Evolutionary conservation across 1,284 basidiomycete genomes (phyloP).

Genomic region (Irpex sp.): DNA sequence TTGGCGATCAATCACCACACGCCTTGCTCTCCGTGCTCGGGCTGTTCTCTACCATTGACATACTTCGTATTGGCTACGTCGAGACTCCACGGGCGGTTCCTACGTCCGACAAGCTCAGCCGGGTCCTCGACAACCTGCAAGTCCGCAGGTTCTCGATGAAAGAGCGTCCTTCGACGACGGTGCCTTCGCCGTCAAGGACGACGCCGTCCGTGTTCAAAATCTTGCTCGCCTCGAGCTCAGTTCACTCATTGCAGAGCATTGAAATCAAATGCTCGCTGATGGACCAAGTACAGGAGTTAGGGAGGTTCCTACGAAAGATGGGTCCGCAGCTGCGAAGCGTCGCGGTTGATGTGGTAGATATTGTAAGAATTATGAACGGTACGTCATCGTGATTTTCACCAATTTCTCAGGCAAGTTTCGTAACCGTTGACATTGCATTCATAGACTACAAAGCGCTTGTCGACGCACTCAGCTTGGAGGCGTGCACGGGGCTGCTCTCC

Average conservation of each 20-base stretch:
- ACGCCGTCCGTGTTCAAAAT: slow-evolving; percentile 1
- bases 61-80: neutral
- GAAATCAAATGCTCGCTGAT: slow-evolving; percentile 2
- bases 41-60: neutral
- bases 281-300: neutral
- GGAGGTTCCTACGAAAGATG: neutral
- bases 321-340: neutral
- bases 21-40: slow-evolving; percentile 1
- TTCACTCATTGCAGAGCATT: neutral
- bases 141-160: slow-evolving; percentile 2
- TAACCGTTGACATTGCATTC: neutral
- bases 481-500: neutral
- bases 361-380: slow-evolving; percentile 1
- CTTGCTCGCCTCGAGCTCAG: neutral
- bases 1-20: neutral
- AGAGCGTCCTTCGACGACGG: neutral
- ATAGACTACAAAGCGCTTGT: slow-evolving; percentile 1
- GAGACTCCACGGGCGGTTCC: neutral
- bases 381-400: neutral
- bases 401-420: neutral
- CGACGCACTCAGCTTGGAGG: neutral
- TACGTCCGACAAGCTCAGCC: neutral
- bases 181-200: neutral
- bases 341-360: slow-evolving; percentile 2
- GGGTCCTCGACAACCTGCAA: neutral